Percentiles rank a stretch among this genome's conserved stretches.
phyloP scores from a whole-genome alignment of 1,284 basidiomycete genomes.

The Papiliotrema nemorosa region DNA sequence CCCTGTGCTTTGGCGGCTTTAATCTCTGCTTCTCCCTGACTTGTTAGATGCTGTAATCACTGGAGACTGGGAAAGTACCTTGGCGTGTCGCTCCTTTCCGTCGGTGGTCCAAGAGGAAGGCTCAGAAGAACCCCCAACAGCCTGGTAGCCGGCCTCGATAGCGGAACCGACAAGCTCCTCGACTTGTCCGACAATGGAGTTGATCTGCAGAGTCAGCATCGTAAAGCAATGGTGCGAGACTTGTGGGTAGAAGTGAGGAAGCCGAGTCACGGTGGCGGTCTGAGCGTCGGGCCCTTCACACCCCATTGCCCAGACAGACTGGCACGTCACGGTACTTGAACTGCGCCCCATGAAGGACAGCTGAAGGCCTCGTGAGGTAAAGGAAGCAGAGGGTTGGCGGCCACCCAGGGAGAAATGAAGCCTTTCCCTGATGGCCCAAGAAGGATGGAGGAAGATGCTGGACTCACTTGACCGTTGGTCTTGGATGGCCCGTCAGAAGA shows the following conservation, averaged over 20 bases:
- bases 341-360: too few species aligned
- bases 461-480: conserved; percentile 56
- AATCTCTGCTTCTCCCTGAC: conserved; percentile 54
- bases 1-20: conserved; percentile 44
- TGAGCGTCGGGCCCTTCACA: too few species aligned
- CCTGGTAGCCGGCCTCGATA: conserved; percentile 56
- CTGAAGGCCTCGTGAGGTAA: too few species aligned
- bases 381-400: neutral
- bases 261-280: too few species aligned
- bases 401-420: neutral
- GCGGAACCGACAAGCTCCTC: conserved; percentile 53
- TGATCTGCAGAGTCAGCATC: conserved; percentile 23
- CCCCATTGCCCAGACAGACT: too few species aligned
- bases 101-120: conserved; percentile 46
- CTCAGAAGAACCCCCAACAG: conserved; percentile 41
- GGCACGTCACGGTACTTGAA: too few species aligned
- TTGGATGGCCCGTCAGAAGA: conserved; percentile 54
- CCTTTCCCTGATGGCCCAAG: neutral
- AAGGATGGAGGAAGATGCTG: conserved; percentile 42
- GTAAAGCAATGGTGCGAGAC: neutral
- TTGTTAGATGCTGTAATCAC: neutral
- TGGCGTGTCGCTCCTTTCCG: conserved; percentile 60
- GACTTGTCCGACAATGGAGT: conserved; percentile 44
- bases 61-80: conserved; percentile 47
- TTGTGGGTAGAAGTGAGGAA: too few species aligned